Evolutionary conservation across 106 monocot genomes (phyloP), one percentile per base, ranked within the genome.

Genomic region (Dioscorea dumetorum): DNA sequence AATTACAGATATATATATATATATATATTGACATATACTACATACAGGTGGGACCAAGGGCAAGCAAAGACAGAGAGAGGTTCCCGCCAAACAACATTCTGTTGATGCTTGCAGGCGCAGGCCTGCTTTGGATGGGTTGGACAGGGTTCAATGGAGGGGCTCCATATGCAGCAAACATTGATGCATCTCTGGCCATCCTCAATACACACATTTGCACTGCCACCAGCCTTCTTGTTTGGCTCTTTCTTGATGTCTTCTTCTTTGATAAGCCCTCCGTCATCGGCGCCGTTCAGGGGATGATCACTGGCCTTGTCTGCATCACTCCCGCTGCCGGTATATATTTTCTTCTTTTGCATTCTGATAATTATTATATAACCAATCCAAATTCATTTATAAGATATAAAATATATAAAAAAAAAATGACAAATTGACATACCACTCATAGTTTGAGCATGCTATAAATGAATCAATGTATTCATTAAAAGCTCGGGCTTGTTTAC

Each of bases 51-150:
- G 66, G 73, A 11, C 73, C 73, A 19, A 22, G 73, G 48, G 7
- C 65, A 23, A 13, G 54, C 35, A 63, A 54, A 57, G 73, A 73
- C 21, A 73, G 66, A 54, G 72, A 73, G 41, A 73, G 73, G 48
- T 73, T 73, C 28, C 73, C 73, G 4, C 73, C 73, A 48, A 73
- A 73, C 66, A 73, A 41, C 41, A 41, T 41, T 41, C 41, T 41
- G 9, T 41, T 41, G 41, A 41, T 41, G 41, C 41, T 41, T 21
- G 65, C 73, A 8, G 66, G 73, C 11, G 73, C 73, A 5, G 72
- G 72, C 31, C 35, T 73, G 34, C 73, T 73, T 10, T 73, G 73
- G 73, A 58, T 73, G 73, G 73, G 73, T 7, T 73, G 66, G 73
- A 57, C 73, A 1, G 66, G 73, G 56, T 73, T 73, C 73, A 73